Base-by-base conservation (phyloP, 306 rosid genomes). In the Fagus crenata region DNA sequence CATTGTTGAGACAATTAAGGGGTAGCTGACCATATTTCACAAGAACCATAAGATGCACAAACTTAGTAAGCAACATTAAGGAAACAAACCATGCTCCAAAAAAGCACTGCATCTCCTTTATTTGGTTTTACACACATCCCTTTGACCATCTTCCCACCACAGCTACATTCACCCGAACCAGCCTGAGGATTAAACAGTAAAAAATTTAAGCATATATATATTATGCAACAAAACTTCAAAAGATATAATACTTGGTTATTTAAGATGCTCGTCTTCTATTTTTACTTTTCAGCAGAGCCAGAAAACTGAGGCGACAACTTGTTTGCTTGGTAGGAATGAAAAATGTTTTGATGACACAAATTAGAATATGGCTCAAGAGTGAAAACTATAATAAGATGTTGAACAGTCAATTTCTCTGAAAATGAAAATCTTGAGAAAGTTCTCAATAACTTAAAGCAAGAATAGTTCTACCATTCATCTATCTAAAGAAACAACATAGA, bases 51-150 rank as follows among this genome's bases (percentile, higher is more conserved):
- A 39, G 65, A 76, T 56, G 32, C 35, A 53, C 14, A 37, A 35
- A 41, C 36, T 37, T 53, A 84, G 72, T 61, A 70, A 72, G 55
- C 22, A 82, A 74, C 31, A 31, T 65, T 15, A 75, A 68, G 76
- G 82, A 69, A 64, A 85, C 97, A 85, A 70, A 95, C 99, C 99
- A 92, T 89, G 88, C 99, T 95, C 99, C 97, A 95, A 82, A 95
- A 95, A 74, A 95, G 97, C 72, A 95, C 90, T 4, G 97, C 99
- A 65, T 92, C 89, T 86, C 99, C 99, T 88, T 89, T 90, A 63
- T 43, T 54, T 64, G 99, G 96, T 80, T 92, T 89, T 40, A 95
- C 93, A 9, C 90, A 92, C 81, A 91, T 39, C 77, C 97, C 99
- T 76, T 77, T 72, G 70, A 83, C 85, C 53, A 78, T 74, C 82